Evolutionary conservation across 768 basidiomycete species (phyloP), one percentile per base, ranked within the genome.

Genomic region (Phanerodontia chrysosporium): DNA sequence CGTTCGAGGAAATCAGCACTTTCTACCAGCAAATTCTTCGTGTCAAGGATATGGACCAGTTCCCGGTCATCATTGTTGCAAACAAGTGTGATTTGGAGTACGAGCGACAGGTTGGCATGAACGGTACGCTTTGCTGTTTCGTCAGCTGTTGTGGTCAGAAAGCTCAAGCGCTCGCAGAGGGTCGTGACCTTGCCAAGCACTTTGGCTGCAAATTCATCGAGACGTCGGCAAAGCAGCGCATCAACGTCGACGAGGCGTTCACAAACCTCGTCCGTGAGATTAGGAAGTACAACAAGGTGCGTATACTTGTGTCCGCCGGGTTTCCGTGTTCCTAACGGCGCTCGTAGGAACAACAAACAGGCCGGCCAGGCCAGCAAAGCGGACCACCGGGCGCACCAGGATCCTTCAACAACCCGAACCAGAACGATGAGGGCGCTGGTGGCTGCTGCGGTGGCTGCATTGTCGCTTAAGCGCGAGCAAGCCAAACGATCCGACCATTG

Each of bases 11-110:
- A 82, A 95, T 98, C 69, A 89, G 84, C 73, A 90, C 87, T 6
- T 97, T 98, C 83, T 90, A 95, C 69, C 92, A 95, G 69, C 95
- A 98, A 70, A 97, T 98, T 62, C 81, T 95, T 30, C 86, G 96
- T 57, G 96, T 98, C 59, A 98, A 98, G 75, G 96, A 98, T 73
- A 90, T 91, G 70, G 95, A 97, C 69, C 83, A 85, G 6, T 94
- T 98, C 81, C 96, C 96, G 18, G 90, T 96, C 67, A 90, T 98
- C 59, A 86, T 98, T 56, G 93, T 97, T 9, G 96, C 94, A n/a
- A 98, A 98, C 80, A 98, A 98, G 76, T 90, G 90, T 67, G 96
- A 98, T 73, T 77, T 96, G 66, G 95, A 95, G 70, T 95, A 89
- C 69, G 96, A 98, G 73, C 83, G 96, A 57, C 95, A 98, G 73